A percentile compares a stretch with the other conserved stretches of the same genome.
Evolutionary conservation across 1,284 basidiomycete species (phyloP).

Genomic region (Ceratobasidium sp.): DNA sequence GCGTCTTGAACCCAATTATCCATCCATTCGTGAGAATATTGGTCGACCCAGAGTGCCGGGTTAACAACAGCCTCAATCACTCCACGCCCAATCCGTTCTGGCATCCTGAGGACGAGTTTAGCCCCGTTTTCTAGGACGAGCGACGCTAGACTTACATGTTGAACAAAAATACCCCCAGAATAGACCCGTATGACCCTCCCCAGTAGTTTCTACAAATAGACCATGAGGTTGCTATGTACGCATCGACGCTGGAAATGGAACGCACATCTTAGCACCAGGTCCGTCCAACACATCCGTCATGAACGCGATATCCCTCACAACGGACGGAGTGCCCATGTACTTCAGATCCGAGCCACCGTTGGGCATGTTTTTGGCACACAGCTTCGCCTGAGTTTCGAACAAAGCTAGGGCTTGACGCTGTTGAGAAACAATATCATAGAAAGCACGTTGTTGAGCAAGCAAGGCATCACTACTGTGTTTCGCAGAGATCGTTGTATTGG

Average conservation of each 20-base stretch:
- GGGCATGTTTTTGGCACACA: conserved; percentile 52
- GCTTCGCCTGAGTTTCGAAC: conserved; percentile 51
- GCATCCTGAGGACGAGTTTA: conserved; percentile 35
- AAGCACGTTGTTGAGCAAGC: conserved; percentile 16
- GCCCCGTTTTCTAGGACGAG: neutral
- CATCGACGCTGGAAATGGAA: neutral
- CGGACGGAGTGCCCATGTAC: conserved; percentile 57
- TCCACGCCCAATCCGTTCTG: conserved; percentile 44
- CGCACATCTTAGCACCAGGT: conserved; percentile 53
- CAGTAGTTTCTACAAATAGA: conserved; percentile 41
- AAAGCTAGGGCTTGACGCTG: conserved; percentile 44
- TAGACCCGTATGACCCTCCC: conserved; percentile 44
- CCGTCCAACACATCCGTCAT: conserved; percentile 55
- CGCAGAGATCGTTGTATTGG: conserved; percentile 10
- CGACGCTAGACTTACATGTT: conserved; percentile 45
- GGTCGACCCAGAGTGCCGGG: conserved; percentile 40
- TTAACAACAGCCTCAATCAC: conserved; percentile 45
- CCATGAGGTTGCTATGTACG: no score
- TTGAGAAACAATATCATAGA: conserved; percentile 32
- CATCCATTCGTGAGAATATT: conserved; percentile 35
- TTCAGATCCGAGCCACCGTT: conserved; percentile 50
- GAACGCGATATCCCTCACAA: conserved; percentile 56
- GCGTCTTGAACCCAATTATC: conserved; percentile 28
- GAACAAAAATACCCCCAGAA: conserved; percentile 47
- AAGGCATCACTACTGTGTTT: neutral